phyloP scores from a whole-genome alignment of 2,329 filamentous ascomycete species.

The Rugonectria rugulosa region DNA sequence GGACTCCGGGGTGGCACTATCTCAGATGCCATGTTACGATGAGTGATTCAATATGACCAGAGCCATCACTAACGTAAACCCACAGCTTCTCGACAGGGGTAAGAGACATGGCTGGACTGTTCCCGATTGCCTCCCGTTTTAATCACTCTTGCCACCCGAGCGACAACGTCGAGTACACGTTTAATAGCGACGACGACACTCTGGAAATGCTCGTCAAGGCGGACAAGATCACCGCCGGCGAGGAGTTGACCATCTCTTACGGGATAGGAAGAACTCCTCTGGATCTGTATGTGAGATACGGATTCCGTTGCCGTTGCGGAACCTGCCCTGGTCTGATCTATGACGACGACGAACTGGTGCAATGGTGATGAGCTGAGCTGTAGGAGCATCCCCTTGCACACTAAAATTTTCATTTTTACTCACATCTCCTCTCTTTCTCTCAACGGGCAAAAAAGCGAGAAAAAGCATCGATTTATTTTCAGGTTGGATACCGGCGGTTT shows the following conservation, averaged over 20 bases:
- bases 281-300: conserved; percentile 54
- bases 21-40: neutral
- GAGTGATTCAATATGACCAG: neutral
- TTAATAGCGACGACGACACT: conserved; percentile 41
- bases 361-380: conserved; percentile 18
- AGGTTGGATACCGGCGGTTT: too few relatives aligned
- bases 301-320: conserved; percentile 62
- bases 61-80: neutral
- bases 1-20: neutral
- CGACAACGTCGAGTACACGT: conserved; percentile 55
- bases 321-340: conserved; percentile 46
- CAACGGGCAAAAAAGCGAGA: neutral
- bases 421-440: neutral
- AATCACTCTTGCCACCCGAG: conserved; percentile 62
- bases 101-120: conserved; percentile 48
- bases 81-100: conserved; percentile 40
- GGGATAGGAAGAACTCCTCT: conserved; percentile 44
- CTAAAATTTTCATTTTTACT: too few relatives aligned
- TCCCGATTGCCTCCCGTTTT: conserved; percentile 61
- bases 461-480: neutral
- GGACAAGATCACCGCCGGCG: conserved; percentile 48
- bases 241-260: conserved; percentile 63
- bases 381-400: too few relatives aligned
- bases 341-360: conserved; percentile 19
- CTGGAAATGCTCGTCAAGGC: conserved; percentile 52